Conservation (phyloP, 805 yeast genomes). For the Torulaspora gathmanii region DNA sequence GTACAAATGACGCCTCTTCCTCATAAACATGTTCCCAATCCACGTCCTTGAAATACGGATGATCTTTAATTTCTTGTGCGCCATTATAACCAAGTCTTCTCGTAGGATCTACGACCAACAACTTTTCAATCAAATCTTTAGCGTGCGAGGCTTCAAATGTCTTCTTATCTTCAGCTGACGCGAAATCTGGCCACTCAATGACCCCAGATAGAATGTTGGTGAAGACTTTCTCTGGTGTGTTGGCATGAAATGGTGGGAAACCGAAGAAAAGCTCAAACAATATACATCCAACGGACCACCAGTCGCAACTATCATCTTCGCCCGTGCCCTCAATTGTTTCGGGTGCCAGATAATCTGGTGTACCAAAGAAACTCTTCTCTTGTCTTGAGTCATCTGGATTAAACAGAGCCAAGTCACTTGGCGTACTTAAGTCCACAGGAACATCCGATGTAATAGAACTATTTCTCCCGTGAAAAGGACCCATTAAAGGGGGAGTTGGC, state of each 20-base stretch:
- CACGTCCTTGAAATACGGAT: conserved; percentile 68
- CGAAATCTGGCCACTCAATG: conserved; percentile 79
- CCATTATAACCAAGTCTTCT: conserved; percentile 75
- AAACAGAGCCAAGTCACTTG: conserved; percentile 55
- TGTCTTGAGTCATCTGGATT: conserved; percentile 60
- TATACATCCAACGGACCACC: conserved; percentile 99
- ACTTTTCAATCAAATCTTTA: conserved; percentile 60
- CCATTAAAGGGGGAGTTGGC: conserved; percentile 22
- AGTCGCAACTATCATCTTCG: conserved; percentile 62
- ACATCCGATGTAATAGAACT: conserved; percentile 36
- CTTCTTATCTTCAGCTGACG: conserved; percentile 47
- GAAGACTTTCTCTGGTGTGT: conserved; percentile 74
- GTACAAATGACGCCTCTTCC: conserved; percentile 79
- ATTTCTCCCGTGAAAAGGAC: conserved; percentile 25
- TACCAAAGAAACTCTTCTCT: conserved; percentile 77
- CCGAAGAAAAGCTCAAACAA: conserved; percentile 89
- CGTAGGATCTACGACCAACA: conserved; percentile 60
- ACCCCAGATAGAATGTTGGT: conserved; percentile 67
- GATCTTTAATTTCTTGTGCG: conserved; percentile 69
- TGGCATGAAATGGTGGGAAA: conserved; percentile 89
- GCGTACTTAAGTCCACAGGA: conserved; percentile 13
- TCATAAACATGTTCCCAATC: conserved; percentile 70
- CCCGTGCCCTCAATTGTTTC: conserved; percentile 84
- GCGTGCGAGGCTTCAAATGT: conserved; percentile 60
- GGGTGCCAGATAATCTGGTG: conserved; percentile 97